Percentiles rank a stretch among this genome's conserved stretches.
phyloP scores from a whole-genome alignment of 2,329 filamentous ascomycete genomes.

The Parascedosporium putredinis region DNA sequence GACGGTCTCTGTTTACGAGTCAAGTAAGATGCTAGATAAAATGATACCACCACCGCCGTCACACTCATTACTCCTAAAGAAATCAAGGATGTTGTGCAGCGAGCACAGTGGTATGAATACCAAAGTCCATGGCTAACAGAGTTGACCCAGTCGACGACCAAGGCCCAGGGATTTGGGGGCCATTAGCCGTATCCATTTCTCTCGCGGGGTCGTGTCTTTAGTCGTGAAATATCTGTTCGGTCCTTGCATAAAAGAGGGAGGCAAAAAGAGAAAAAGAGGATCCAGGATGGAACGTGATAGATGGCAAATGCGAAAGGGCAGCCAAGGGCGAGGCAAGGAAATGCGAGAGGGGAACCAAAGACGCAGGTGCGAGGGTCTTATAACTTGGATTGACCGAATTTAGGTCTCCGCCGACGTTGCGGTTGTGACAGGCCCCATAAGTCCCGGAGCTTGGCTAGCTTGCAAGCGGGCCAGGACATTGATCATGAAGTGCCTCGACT shows the following conservation, averaged over 20 bases:
- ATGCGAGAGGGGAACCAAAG: no score
- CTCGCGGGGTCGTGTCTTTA: background rate
- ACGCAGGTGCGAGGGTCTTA: no score
- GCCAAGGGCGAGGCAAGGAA: no score
- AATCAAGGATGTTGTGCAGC: background rate
- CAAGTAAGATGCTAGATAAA: background rate
- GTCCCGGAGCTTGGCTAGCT: no score
- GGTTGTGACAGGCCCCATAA: no score
- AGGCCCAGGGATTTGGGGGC: background rate
- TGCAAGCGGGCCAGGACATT: background rate
- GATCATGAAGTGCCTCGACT: background rate
- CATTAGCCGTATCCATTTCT: background rate
- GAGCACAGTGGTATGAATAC: background rate
- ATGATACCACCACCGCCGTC: background rate
- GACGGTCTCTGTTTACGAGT: background rate
- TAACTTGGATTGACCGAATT: no score
- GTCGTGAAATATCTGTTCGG: background rate
- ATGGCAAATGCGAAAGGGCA: no score
- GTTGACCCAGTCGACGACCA: background rate
- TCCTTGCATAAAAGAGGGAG: background rate
- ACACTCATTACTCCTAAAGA: background rate
- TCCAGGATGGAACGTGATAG: no score
- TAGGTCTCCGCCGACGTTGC: no score
- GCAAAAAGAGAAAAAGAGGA: background rate
- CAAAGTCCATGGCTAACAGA: background rate